phyloP scores from a whole-genome alignment of 805 yeast genomes.

The Yueomyces sinensis region DNA sequence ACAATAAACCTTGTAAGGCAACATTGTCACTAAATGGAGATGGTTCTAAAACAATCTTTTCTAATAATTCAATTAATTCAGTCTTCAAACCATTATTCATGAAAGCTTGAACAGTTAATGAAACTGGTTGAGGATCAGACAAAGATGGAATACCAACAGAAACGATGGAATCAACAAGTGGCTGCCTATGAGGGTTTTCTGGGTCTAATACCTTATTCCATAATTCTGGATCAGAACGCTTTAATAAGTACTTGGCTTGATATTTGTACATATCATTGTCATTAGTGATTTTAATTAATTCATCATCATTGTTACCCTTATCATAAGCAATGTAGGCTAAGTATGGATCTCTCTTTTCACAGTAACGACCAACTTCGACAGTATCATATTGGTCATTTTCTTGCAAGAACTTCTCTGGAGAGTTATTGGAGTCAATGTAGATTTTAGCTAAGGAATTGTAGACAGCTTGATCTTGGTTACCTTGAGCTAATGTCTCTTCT shows the following conservation, averaged over 20 bases:
- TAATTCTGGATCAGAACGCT: conserved; percentile 71
- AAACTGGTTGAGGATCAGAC: conserved; percentile 84
- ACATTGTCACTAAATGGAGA: conserved; percentile 94
- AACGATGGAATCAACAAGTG: conserved; percentile 83
- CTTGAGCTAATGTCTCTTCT: conserved; percentile 75
- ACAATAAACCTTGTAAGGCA: conserved; percentile 82
- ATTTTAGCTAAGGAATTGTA: conserved; percentile 94
- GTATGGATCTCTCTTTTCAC: conserved; percentile 98
- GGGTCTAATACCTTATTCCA: conserved; percentile 70
- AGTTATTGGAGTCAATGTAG: conserved; percentile 93
- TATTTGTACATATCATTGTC: conserved; percentile 97
- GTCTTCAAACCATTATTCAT: conserved; percentile 90
- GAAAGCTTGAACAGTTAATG: conserved; percentile 86
- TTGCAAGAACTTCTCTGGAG: conserved; percentile 90
- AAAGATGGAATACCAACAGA: conserved; percentile 94
- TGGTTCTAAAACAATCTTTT: conserved; percentile 92
- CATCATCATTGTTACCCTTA: conserved; percentile 85
- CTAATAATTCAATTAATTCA: conserved; percentile 87
- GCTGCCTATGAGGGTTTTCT: conserved; percentile 80
- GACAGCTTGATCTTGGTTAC: conserved; percentile 80
- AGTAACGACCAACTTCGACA: conserved; percentile 90
- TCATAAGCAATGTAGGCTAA: conserved; percentile 96
- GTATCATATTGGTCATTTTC: conserved; percentile 88
- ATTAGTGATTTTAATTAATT: conserved; percentile 81
- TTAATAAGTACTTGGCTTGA: conserved; percentile 91